Evolutionary conservation across 306 rosid genomes (phyloP).

Genomic region (Spatholobus suberectus): DNA sequence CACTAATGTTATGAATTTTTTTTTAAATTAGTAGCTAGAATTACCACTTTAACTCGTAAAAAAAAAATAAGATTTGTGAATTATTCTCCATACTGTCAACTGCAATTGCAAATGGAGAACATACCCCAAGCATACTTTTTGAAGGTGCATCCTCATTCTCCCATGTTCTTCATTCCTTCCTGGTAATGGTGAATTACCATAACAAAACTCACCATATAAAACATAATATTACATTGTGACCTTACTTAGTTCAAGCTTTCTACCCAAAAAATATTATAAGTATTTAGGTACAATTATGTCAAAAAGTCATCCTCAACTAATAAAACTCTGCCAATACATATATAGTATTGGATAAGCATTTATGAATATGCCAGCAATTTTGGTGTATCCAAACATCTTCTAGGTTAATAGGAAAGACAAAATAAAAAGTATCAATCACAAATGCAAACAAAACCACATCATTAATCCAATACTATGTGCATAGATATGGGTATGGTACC

Average conservation of each 20-base stretch:
- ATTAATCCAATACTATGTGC: background rate
- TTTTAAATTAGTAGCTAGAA: background rate
- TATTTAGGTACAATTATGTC: background rate
- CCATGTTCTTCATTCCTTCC: background rate
- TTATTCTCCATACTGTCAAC: background rate
- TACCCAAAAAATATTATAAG: slow-evolving; percentile 5
- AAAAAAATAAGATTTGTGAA: background rate
- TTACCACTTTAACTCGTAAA: background rate
- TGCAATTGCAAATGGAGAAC: too few species aligned
- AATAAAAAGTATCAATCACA: background rate
- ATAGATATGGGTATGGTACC: too few species aligned
- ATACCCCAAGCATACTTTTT: background rate
- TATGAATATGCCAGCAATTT: background rate
- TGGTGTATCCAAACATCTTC: background rate
- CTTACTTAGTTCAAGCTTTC: background rate
- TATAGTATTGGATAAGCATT: background rate
- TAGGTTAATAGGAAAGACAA: background rate
- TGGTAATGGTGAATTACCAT: background rate
- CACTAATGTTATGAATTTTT: background rate
- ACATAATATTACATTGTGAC: background rate
- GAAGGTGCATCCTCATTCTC: background rate
- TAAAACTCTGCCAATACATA: background rate
- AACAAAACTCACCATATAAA: slow-evolving; percentile 8
- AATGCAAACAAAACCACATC: background rate
- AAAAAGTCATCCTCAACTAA: background rate